These are phyloP conservation scores for Biscutella auriculata DNA, from an alignment of 441 rosid species.

Conservation along the genomic window DNA sequence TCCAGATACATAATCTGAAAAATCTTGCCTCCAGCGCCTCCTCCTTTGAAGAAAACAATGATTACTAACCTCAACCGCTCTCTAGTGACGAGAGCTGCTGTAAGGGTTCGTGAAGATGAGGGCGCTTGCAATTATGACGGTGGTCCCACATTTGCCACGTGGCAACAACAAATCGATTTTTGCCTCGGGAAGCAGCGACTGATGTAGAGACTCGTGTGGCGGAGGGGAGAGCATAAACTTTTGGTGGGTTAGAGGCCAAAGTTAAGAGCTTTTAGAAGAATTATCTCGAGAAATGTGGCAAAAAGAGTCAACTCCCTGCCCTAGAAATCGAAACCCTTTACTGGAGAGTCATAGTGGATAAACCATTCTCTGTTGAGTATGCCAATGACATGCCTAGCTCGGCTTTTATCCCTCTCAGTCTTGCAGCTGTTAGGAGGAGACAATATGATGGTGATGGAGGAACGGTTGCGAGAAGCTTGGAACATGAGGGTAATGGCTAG, in stretches of 20 bases:
- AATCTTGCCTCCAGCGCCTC: slow-evolving; percentile 80
- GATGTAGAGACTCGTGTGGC: slow-evolving; percentile 84
- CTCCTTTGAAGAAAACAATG: slow-evolving; percentile 59
- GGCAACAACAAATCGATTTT: slow-evolving; percentile 99
- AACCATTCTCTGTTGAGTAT: slow-evolving; percentile 88
- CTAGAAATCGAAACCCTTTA: slow-evolving; percentile 85
- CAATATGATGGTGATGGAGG: slow-evolving; percentile 44
- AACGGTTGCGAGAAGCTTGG: slow-evolving; percentile 79
- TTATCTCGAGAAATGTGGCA: slow-evolving; percentile 52
- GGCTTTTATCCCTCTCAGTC: slow-evolving; percentile 51
- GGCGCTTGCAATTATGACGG: slow-evolving; percentile 25
- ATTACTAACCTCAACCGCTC: slow-evolving; percentile 72
- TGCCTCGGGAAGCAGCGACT: slow-evolving; percentile 86
- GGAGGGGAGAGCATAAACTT: slow-evolving; percentile 81
- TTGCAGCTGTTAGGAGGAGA: slow-evolving; percentile 27
- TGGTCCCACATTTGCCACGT: slow-evolving; percentile 83
- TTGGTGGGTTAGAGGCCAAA: slow-evolving; percentile 77
- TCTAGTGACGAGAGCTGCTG: slow-evolving; percentile 45
- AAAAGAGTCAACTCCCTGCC: slow-evolving; percentile 49
- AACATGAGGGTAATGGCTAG: slow-evolving; percentile 93
- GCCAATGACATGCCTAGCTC: slow-evolving; percentile 99
- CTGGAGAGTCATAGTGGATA: slow-evolving; percentile 89
- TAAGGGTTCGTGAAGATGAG: slow-evolving; percentile 16
- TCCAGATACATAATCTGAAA: slow-evolving; percentile 91
- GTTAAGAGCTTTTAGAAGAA: slow-evolving; percentile 68